phyloP scores from a whole-genome alignment of 371 early-diverging fungal species.

The Mortierella sp. region DNA sequence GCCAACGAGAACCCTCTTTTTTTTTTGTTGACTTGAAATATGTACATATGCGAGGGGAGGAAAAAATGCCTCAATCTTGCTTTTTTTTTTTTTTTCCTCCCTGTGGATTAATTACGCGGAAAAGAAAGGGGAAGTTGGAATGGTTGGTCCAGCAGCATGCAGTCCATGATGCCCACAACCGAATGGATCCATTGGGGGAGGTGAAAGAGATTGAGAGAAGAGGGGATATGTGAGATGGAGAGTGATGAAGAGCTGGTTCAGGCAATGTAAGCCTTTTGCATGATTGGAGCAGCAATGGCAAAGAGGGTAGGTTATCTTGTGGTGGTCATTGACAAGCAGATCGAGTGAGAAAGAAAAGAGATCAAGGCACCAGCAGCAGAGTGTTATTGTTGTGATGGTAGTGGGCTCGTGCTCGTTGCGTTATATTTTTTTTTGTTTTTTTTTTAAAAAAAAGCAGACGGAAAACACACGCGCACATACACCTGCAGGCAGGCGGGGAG shows the following conservation, averaged over 20 bases:
- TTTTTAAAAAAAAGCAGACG: background rate
- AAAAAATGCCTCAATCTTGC: slow-evolving; percentile 13
- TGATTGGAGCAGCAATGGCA: background rate
- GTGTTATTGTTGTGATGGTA: background rate
- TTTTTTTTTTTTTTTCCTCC: background rate
- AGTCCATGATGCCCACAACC: background rate
- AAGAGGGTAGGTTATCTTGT: background rate
- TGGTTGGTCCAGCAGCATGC: background rate
- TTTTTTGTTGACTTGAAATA: background rate
- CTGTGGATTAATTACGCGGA: background rate
- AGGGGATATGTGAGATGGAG: background rate
- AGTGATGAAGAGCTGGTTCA: background rate
- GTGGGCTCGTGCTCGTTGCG: slow-evolving; percentile 1
- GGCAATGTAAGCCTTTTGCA: background rate
- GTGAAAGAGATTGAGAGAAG: background rate
- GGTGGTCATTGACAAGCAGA: background rate
- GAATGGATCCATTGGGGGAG: background rate
- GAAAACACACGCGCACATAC: background rate
- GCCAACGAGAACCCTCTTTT: background rate
- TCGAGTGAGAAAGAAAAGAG: background rate
- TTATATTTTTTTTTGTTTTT: background rate
- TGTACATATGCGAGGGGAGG: background rate
- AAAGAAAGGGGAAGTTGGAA: background rate
- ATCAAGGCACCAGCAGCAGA: background rate
- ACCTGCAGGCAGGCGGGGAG: background rate